Percentiles rank a stretch among this genome's conserved stretches.
phyloP scores from a whole-genome alignment of 2,329 filamentous ascomycete genomes.

The Paraphoma sp. region DNA sequence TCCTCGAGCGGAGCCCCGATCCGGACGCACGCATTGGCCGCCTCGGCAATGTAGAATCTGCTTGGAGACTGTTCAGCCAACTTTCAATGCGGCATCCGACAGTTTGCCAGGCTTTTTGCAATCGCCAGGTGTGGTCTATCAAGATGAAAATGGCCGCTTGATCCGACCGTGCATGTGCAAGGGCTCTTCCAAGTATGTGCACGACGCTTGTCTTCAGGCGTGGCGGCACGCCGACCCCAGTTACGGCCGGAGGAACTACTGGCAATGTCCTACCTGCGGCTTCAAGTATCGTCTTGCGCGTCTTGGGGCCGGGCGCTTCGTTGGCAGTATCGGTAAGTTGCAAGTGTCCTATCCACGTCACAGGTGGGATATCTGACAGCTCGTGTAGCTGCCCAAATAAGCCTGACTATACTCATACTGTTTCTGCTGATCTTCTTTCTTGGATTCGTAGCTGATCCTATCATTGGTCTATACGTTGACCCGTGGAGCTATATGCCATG shows the following conservation, averaged over 20 bases:
- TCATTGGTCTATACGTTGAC: slow-evolving; percentile 87
- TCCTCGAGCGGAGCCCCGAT: slow-evolving; percentile 18
- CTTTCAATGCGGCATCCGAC: slow-evolving; percentile 62
- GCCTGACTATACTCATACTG: slow-evolving; percentile 75
- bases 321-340: slow-evolving; percentile 54
- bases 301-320: slow-evolving; percentile 74
- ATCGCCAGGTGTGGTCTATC: slow-evolving; percentile 69
- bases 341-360: not conserved
- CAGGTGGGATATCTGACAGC: slow-evolving; percentile 14
- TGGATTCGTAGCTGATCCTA: slow-evolving; percentile 90
- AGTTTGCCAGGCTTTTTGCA: slow-evolving; percentile 64
- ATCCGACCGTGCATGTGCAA: slow-evolving; percentile 93
- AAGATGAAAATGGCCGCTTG: slow-evolving; percentile 77
- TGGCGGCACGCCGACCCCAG: slow-evolving; percentile 80
- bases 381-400: slow-evolving; percentile 63
- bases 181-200: slow-evolving; percentile 90
- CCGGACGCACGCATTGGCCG: slow-evolving; percentile 62
- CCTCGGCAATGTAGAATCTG: slow-evolving; percentile 88
- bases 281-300: slow-evolving; percentile 83
- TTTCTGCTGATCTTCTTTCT: slow-evolving; percentile 77
- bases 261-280: slow-evolving; percentile 85
- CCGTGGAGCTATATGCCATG: slow-evolving; percentile 59
- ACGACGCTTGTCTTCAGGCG: slow-evolving; percentile 83
- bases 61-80: slow-evolving; percentile 72
- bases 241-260: slow-evolving; percentile 73